Conservation (phyloP, 805 yeast species). For the Nakazawaea peltata region DNA sequence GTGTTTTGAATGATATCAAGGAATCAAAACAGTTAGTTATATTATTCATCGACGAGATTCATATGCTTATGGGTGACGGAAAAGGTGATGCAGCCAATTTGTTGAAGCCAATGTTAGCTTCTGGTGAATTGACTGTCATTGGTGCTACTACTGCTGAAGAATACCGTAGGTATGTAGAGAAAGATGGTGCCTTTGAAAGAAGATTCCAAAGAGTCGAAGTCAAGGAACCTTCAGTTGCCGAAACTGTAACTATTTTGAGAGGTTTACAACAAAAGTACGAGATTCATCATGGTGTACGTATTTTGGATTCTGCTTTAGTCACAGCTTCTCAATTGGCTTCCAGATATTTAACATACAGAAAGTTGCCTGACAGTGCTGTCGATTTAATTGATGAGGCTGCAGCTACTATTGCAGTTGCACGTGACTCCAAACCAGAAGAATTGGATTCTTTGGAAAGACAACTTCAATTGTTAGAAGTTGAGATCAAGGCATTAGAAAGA, state of each 20-base stretch:
- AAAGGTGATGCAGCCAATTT: conserved; percentile 95
- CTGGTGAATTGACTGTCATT: conserved; percentile 93
- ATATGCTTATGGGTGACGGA: conserved; percentile 99
- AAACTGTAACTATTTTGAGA: conserved; percentile 92
- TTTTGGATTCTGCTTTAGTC: conserved; percentile 88
- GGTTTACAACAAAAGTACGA: conserved; percentile 94
- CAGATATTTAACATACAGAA: conserved; percentile 89
- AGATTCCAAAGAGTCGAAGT: conserved; percentile 97
- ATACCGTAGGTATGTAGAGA: conserved; percentile 85
- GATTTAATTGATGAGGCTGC: conserved; percentile 95
- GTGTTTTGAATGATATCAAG: conserved; percentile 90
- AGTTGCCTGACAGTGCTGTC: conserved; percentile 94
- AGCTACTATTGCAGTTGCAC: conserved; percentile 94
- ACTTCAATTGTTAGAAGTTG: conserved; percentile 86
- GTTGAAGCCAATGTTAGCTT: conserved; percentile 93
- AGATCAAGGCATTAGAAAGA: conserved; percentile 93
- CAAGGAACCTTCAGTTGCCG: conserved; percentile 84
- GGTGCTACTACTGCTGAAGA: conserved; percentile 97
- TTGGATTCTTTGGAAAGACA: conserved; percentile 90
- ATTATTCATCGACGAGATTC: conserved; percentile 94
- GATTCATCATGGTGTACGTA: conserved; percentile 96
- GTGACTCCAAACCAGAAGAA: conserved; percentile 97
- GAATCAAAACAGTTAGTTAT: conserved; percentile 80
- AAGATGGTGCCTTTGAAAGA: conserved; percentile 98
- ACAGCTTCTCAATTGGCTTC: conserved; percentile 93